These are phyloP conservation scores for Typha latifolia DNA, from an alignment of 176 grass and related monocot genomes.

Conservation along the genomic window DNA sequence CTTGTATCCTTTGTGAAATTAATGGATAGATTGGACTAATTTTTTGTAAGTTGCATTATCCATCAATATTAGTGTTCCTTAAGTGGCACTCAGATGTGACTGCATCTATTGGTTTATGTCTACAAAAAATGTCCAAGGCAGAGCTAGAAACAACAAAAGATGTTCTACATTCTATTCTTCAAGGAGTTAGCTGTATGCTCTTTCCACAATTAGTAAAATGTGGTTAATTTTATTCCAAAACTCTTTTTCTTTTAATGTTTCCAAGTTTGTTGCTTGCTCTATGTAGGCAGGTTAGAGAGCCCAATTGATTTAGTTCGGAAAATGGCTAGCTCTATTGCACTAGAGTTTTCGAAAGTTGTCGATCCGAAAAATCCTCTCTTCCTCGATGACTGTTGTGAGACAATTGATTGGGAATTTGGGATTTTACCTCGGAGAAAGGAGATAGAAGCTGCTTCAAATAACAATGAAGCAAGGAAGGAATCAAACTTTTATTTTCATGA, in stretches of 20 bases:
- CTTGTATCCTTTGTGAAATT: slow-evolving; percentile 66
- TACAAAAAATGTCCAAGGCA: slow-evolving; percentile 63
- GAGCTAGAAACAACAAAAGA: slow-evolving; percentile 82
- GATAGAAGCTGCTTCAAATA: slow-evolving; percentile 28
- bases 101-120: slow-evolving; percentile 78
- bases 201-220: slow-evolving; percentile 10
- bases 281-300: slow-evolving; percentile 86
- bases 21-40: background rate
- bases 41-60: background rate
- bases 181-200: slow-evolving; percentile 89
- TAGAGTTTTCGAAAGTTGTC: slow-evolving; percentile 86
- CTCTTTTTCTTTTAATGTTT: slow-evolving; percentile 4
- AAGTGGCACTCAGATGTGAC: slow-evolving; percentile 70
- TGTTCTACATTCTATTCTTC: slow-evolving; percentile 76
- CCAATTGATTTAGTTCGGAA: slow-evolving; percentile 78
- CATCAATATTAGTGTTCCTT: slow-evolving; percentile 32
- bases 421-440: slow-evolving; percentile 48
- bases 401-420: slow-evolving; percentile 79
- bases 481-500: slow-evolving; percentile 25
- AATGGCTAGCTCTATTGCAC: slow-evolving; percentile 82
- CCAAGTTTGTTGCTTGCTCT: slow-evolving; percentile 23
- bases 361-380: slow-evolving; percentile 90
- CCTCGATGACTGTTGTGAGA: slow-evolving; percentile 81
- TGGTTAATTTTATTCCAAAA: background rate
- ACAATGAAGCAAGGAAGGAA: slow-evolving; percentile 29